Conservation (phyloP, 2,329 filamentous ascomycete genomes). For the Calonectria naviculata region DNA sequence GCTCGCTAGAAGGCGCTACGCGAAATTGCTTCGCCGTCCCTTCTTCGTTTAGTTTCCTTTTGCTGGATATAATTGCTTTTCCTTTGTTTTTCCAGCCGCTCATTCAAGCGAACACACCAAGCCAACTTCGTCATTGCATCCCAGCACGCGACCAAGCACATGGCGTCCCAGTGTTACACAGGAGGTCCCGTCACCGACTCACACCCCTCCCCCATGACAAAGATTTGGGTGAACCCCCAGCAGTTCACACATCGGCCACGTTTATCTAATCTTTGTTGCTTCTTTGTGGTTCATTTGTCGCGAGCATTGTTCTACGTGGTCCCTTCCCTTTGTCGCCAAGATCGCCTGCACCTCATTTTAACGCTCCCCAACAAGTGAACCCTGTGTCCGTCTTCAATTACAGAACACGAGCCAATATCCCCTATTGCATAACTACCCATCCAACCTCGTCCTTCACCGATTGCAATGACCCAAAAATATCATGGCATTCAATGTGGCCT, state of each 20-base stretch:
- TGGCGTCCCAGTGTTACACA: constrained; percentile 12
- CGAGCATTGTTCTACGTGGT: neutral
- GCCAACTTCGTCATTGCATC: neutral
- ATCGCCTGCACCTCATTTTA: neutral
- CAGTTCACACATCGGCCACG: neutral
- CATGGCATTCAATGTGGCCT: neutral
- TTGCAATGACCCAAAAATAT: neutral
- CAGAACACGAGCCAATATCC: neutral
- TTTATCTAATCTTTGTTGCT: neutral
- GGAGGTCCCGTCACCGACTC: neutral
- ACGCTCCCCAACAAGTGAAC: neutral
- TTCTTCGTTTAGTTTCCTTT: constrained; percentile 13
- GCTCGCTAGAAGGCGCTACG: constrained; percentile 40
- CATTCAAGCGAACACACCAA: neutral
- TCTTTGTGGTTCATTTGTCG: neutral
- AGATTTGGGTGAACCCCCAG: neutral
- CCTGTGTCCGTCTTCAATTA: neutral
- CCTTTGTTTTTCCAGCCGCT: constrained; percentile 10
- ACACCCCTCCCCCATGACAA: neutral
- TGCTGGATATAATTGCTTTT: neutral
- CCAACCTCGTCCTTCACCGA: neutral
- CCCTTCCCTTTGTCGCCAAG: neutral
- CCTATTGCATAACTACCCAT: neutral
- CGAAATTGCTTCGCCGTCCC: constrained; percentile 27
- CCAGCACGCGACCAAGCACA: constrained; percentile 3